Base-by-base conservation (phyloP, 1,284 basidiomycete species). In the Coniferiporia sulphurascens region DNA sequence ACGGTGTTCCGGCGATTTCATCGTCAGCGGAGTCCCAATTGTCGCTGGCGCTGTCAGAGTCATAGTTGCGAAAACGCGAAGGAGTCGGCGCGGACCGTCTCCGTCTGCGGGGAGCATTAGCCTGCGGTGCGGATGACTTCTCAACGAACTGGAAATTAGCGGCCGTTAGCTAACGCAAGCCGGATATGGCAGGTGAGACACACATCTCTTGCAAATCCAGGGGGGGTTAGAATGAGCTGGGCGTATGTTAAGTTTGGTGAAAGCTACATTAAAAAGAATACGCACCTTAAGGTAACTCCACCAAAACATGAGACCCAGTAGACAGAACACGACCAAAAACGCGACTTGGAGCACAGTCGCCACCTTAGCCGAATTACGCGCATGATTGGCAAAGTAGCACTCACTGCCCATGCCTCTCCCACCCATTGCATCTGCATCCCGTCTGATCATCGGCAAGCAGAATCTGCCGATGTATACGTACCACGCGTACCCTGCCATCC, bases 391-490 rank as follows among this genome's bases (percentile, higher is more conserved):
- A 45, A 27, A 7, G 15, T 48, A 43, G 21, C 15, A 82, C 86
- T 76, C 70, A 88, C 87, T 78, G 59, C 86, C 88, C 50, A 78
- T 70, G 0, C 70, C 71, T 58, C 77, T 71, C 17, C 78, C 75
- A 10, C 78, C 80, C 13, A 78, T 69, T 5, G 78, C 76, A 3
- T 69, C 69, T 8, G 62, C 64, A 51, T 73, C 70, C 36, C 69
- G 65, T 65, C 74, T 76, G 21, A 91, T 79, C 77, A 87, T 83
- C 1, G 84, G 82, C 15, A 84, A 74, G 65, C 84, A 87, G 1
- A 91, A 74, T 41, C 84, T 70, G 1, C 79, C 86, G 45, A 89
- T 78, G 65, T 87, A 87, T 8, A 91, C 89, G 71, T 92, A 93
- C 58, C 74, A 82, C 1, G 82, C 67, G 67, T 86, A 87, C 0